Percentiles rank a stretch among this genome's conserved stretches.
Conservation (phyloP, 305 asterid genomes). For the Rubia tinctorum region DNA sequence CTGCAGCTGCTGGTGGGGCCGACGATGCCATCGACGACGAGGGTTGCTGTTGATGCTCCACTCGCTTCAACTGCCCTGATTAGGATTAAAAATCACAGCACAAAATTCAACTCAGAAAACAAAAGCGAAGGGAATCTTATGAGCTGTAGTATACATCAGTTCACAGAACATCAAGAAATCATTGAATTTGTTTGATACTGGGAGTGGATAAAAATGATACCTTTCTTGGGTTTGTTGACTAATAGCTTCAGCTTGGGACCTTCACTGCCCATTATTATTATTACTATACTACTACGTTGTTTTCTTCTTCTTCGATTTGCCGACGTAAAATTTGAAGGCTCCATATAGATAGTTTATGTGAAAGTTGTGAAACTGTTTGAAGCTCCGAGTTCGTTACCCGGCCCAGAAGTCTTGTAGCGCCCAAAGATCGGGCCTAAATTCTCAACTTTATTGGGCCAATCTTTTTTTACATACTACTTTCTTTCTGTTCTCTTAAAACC, state of each 20-base stretch:
- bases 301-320: constrained; percentile 4
- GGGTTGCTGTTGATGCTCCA: constrained; percentile 15
- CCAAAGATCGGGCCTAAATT: neutral
- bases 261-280: constrained; percentile 43
- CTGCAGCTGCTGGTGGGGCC: constrained; percentile 31
- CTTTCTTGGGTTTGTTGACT: constrained; percentile 56
- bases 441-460: neutral
- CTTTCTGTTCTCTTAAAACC: no score
- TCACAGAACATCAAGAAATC: neutral
- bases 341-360: neutral
- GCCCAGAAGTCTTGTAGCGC: neutral
- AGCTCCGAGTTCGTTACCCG: neutral
- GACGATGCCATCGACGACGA: constrained; percentile 39
- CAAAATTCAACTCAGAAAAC: neutral
- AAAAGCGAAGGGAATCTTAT: neutral
- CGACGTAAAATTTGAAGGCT: neutral
- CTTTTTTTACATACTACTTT: no score
- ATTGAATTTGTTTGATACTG: neutral
- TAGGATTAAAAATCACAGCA: neutral
- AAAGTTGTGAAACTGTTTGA: neutral
- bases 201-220: constrained; percentile 16
- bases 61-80: constrained; percentile 52
- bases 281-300: neutral
- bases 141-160: neutral
- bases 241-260: constrained; percentile 56